phyloP scores from a whole-genome alignment of 78 protist species.

The Polysphondylium violaceum region DNA sequence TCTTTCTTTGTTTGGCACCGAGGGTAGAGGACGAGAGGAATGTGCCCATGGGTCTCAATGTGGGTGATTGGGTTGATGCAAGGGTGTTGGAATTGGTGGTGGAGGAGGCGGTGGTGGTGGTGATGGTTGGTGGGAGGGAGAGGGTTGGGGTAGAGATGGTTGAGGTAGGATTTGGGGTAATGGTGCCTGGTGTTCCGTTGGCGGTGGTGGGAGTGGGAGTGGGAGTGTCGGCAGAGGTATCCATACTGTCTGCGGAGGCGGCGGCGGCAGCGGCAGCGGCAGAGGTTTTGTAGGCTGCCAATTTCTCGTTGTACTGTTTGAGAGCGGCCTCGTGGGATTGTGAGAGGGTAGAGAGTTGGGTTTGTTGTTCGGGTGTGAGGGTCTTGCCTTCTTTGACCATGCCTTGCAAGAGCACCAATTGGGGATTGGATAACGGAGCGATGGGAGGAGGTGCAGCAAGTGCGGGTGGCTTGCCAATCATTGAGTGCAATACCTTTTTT shows the following conservation, averaged over 20 bases:
- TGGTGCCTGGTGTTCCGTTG: not conserved
- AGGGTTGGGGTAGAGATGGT: not conserved
- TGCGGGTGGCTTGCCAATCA: constrained; percentile 4
- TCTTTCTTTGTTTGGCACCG: constrained; percentile 17
- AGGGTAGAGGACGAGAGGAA: not conserved
- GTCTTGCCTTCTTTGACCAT: constrained; percentile 48
- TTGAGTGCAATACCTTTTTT: not conserved
- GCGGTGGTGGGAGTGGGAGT: not conserved
- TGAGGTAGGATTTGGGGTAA: not conserved
- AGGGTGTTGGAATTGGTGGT: not conserved
- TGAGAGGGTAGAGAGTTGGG: not conserved
- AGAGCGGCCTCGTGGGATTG: not conserved
- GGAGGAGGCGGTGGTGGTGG: constrained; percentile 10
- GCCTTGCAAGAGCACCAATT: not conserved
- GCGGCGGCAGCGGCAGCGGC: not conserved
- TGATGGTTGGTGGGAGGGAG: not conserved
- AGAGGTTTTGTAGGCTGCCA: constrained; percentile 17
- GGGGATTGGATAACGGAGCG: constrained; percentile 1
- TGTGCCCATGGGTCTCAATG: not conserved
- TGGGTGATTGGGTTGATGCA: not conserved
- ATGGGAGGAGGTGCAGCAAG: not conserved
- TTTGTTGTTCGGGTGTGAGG: constrained; percentile 45
- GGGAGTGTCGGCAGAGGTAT: not conserved
- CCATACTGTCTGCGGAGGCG: not conserved
- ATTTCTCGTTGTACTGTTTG: constrained; percentile 5